A percentile compares a stretch with the other conserved stretches of the same genome.
Evolutionary conservation across 768 basidiomycete genomes (phyloP).

Genomic region (Russula griseocarnosa): DNA sequence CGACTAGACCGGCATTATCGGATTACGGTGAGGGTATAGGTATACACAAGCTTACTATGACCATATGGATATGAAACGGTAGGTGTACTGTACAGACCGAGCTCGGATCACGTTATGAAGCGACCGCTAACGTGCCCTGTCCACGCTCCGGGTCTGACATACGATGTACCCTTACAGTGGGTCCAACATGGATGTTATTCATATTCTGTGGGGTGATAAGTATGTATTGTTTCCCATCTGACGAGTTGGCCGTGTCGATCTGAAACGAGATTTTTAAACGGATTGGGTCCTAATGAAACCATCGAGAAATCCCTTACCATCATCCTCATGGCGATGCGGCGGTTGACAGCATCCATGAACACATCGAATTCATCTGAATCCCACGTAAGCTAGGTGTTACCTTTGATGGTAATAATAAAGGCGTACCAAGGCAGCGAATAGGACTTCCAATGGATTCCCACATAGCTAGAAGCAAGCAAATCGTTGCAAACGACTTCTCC

Average conservation of each 20-base stretch:
- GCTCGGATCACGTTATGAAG: conserved; percentile 9
- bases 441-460: conserved; percentile 97
- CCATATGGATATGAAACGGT: background rate
- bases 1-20: background rate
- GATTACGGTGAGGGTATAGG: background rate
- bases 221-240: conserved; percentile 88
- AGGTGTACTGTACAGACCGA: too few relatives aligned
- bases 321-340: conserved; percentile 92
- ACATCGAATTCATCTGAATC: conserved; percentile 90
- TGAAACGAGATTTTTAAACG: conserved; percentile 33
- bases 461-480: conserved; percentile 86
- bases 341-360: conserved; percentile 93
- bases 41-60: background rate
- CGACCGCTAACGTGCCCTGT: conserved; percentile 42
- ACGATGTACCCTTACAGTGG: conserved; percentile 65
- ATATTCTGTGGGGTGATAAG: conserved; percentile 96
- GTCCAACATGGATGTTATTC: conserved; percentile 65
- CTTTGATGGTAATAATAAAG: background rate
- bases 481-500: conserved; percentile 96
- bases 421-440: conserved; percentile 79
- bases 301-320: conserved; percentile 51
- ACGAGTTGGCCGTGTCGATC: conserved; percentile 87
- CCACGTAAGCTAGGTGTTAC: conserved; percentile 5
- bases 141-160: conserved; percentile 80
- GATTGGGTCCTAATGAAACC: background rate